Base-by-base conservation (phyloP, 148 eudicot genomes). In the Spergularia bocconei region DNA sequence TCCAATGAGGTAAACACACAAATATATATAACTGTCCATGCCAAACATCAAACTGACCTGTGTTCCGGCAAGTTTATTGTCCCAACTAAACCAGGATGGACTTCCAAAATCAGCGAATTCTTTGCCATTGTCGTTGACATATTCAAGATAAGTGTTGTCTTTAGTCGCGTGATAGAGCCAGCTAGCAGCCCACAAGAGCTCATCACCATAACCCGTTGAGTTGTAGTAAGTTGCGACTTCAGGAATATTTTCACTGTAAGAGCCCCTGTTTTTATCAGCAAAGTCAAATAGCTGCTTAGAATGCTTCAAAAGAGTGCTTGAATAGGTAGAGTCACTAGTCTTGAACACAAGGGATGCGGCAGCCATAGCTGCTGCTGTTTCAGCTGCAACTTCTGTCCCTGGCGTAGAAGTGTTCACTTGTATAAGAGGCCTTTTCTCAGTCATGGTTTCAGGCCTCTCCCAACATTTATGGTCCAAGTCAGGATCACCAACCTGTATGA, bases 11-110 rank as follows among this genome's bases (percentile, higher is more conserved):
- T 23, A 61, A 13, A 62, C 13, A 63, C 44, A 36, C 44, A 63
- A 13, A 19, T 60, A 60, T 11, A 3, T 29, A 4, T 10, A 16
- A 60, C 63, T 60, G 63, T 21, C 63, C 15, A 70, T 55, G 19
- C 13, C 12, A 44, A 4, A 1, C 47, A 66, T 73, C 14, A 41
- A 52, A 67, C 52, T 58, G 77, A 90, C 98, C 90, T 94, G 96
- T 76, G 93, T 81, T 80, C 98, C 98, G 3, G 98, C 89, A 13
- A 84, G 90, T 82, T 94, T 94, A 81, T 89, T 84, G 77, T 94
- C 98, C 97, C 98, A 94, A 75, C 96, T 91, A 84, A 94, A 94
- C 98, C 98, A 94, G 12, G 88, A 86, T 8, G 97, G 96, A 75
- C 74, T 85, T 66, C 97, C 97, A 71, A 83, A 92, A 29, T 88